Evolutionary conservation across 2,329 filamentous ascomycete species (phyloP), one percentile per base, ranked within the genome.

Genomic region (Claviceps lovelessii): DNA sequence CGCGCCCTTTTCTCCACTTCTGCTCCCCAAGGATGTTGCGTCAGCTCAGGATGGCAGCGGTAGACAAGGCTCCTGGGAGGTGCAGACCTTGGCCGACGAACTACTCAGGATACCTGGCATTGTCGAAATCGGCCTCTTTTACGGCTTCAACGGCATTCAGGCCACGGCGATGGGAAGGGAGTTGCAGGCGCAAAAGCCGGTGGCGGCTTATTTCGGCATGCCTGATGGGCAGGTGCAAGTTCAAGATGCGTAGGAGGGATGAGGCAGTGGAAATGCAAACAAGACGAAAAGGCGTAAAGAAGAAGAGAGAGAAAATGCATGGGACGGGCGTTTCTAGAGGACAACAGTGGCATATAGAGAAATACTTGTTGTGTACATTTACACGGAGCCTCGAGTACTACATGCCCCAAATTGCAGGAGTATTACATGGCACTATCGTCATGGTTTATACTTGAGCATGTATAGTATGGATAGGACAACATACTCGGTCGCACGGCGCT

Each of bases 161-260:
- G 79, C 78, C 46, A 73, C 65, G 23, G 61, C 62, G 39, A 56
- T 77, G 54, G 74, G 77, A 56, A 76, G 81, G 59, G 74, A 77
- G 54, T 71, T 81, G 50, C 85, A 86, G 50, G 90, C 88, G 0
- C 89, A 96, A 73, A 95, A 91, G 72, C 93, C 93, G 0, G 79
- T 96, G 13, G 90, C 90, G 33, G 90, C 89, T 29, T 98, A 97
- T 73, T 98, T 97, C 71, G 93, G 93, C 41, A 87, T 93, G 81
- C 80, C 85, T 48, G 86, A 88, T 64, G 87, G 87, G 15, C 72
- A 83, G 63, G 73, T 84, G 19, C 60, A 70, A 52, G 62, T 69
- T 35, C 67, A 69, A 44, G 49, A 53, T 44, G 56, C 56, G 52
- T 51, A 46, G 45, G 28, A 15, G 37, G 11, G 17, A 19, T 19